A percentile compares a stretch with the other conserved stretches of the same genome.
Evolutionary conservation across 768 basidiomycete species (phyloP).

Genomic region (Leucocoprinus sp.): DNA sequence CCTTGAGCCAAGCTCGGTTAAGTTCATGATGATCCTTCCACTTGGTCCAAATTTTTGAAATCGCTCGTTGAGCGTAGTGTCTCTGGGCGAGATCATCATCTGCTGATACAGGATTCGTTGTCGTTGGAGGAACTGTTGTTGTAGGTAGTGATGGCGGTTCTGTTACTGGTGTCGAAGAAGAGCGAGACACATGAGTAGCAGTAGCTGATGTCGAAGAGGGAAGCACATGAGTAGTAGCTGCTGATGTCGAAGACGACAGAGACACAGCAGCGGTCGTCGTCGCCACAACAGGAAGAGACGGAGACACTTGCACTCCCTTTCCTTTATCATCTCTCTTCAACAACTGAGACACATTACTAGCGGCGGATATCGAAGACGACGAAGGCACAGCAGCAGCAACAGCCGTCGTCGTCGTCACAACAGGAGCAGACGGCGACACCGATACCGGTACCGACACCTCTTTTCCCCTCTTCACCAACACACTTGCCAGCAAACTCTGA

Average conservation of each 20-base stretch:
- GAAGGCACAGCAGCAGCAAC: conserved; percentile 23
- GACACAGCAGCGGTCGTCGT: no score
- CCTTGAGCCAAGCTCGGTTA: conserved; percentile 48
- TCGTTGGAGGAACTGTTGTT: background rate
- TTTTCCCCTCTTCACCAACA: conserved; percentile 18
- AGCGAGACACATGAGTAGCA: no score
- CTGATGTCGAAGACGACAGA: no score
- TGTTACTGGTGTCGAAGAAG: no score
- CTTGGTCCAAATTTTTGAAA: background rate
- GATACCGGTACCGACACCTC: conserved; percentile 18
- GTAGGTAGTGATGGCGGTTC: no score
- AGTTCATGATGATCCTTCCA: background rate
- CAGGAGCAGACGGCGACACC: background rate
- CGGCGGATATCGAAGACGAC: no score
- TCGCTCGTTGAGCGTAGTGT: background rate
- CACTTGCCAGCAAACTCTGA: background rate
- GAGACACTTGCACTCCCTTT: no score
- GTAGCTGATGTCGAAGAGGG: no score
- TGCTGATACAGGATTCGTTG: background rate
- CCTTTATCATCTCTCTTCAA: no score
- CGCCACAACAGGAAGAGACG: no score
- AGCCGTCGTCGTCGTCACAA: conserved; percentile 10
- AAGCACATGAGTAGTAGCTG: no score
- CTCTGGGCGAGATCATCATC: conserved; percentile 25
- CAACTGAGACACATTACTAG: no score